A percentile compares a stretch with the other conserved stretches of the same genome.
Conservation (phyloP, 495 filamentous ascomycete genomes). For the Aspergillus indologenus region DNA sequence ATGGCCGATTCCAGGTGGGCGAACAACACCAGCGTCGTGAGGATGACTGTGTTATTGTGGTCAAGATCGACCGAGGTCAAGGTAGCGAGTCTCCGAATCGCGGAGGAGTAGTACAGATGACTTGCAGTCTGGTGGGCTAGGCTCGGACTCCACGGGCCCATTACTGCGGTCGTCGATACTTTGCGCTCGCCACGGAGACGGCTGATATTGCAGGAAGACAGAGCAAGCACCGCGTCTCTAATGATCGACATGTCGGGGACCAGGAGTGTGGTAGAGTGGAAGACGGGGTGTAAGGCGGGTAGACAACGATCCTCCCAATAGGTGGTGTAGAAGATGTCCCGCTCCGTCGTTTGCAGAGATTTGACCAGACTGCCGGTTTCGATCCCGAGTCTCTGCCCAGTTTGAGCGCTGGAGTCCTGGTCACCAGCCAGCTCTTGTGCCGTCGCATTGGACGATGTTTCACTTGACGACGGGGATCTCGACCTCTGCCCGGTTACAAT, state of each 20-base stretch:
- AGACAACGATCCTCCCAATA: constrained; percentile 28
- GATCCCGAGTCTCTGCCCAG: too few species aligned
- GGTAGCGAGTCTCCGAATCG: constrained; percentile 18
- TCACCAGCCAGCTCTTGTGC: too few species aligned
- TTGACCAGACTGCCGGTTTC: too few species aligned
- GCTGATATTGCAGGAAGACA: constrained; percentile 29
- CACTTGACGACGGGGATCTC: neutral
- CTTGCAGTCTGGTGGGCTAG: constrained; percentile 26
- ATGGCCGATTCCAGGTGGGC: constrained; percentile 29
- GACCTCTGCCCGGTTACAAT: constrained; percentile 5
- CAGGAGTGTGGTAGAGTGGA: constrained; percentile 9
- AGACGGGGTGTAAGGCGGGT: constrained; percentile 25
- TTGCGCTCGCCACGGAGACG: constrained; percentile 21
- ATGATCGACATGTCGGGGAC: constrained; percentile 7
- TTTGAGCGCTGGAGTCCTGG: neutral
- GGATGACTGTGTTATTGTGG: constrained; percentile 6
- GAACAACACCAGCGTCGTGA: constrained; percentile 23
- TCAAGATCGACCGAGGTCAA: constrained; percentile 10
- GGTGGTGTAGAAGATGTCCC: constrained; percentile 29
- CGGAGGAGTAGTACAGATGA: constrained; percentile 29
- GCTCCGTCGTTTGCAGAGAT: constrained; percentile 25
- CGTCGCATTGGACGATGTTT: too few species aligned
- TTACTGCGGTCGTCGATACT: neutral
- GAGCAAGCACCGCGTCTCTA: constrained; percentile 24
- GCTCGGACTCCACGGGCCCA: constrained; percentile 20